Percentiles rank a stretch among this genome's conserved stretches.
These are phyloP conservation scores for Pseudoscleropodium purum DNA, from an alignment of 225 moss, liverwort and hornwort genomes.

Conservation along the genomic window DNA sequence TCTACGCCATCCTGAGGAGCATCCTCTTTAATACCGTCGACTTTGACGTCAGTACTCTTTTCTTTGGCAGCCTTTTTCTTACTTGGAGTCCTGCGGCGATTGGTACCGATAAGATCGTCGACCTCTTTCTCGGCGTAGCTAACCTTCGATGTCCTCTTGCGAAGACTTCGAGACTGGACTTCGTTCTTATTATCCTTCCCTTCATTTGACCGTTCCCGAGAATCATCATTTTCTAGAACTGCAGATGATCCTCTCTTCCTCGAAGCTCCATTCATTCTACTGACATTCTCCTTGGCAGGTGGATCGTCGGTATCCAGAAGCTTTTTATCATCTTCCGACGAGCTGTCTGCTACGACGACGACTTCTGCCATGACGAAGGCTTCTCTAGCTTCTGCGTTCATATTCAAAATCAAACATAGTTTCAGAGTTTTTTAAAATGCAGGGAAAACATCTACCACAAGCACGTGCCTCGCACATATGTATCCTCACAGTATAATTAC, in stretches of 20 bases:
- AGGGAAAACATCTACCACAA: not conserved
- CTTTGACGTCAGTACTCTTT: slow-evolving; percentile 12
- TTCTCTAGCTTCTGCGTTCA: slow-evolving; percentile 9
- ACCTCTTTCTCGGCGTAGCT: slow-evolving; percentile 34
- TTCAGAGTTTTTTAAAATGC: not conserved
- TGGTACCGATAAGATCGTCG: not conserved
- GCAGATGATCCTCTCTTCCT: slow-evolving; percentile 25
- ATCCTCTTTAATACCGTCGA: slow-evolving; percentile 12
- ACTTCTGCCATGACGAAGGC: slow-evolving; percentile 15
- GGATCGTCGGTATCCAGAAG: slow-evolving; percentile 4
- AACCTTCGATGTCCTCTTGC: slow-evolving; percentile 23
- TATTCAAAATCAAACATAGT: not conserved
- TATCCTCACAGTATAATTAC: not conserved
- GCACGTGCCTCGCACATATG: not conserved
- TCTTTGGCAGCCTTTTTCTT: slow-evolving; percentile 21
- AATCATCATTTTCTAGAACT: slow-evolving; percentile 3
- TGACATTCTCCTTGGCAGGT: not conserved
- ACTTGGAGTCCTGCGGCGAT: slow-evolving; percentile 30
- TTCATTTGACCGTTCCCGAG: not conserved
- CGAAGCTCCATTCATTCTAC: slow-evolving; percentile 11
- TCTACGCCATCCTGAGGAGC: not conserved
- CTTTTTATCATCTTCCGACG: slow-evolving; percentile 17
- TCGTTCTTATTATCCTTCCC: slow-evolving; percentile 8
- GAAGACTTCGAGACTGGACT: slow-evolving; percentile 20
- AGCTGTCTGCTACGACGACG: slow-evolving; percentile 23